Evolutionary conservation across 1,284 basidiomycete species (phyloP).

Genomic region (Heterobasidion irregulare): DNA sequence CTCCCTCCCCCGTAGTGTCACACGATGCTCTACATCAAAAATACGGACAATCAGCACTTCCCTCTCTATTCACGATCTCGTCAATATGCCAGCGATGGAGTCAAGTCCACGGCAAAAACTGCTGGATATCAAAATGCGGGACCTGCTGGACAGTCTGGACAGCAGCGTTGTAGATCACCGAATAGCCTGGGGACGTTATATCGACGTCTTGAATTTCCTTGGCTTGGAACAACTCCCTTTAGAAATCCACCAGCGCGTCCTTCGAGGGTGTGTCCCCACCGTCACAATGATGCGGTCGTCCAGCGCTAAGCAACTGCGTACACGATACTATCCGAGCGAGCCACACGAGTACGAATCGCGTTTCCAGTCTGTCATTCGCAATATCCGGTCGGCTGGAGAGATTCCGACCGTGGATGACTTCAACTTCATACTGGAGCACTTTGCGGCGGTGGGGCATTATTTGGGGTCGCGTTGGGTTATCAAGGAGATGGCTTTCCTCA

Average conservation of each 20-base stretch:
- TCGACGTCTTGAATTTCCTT: constrained; percentile 40
- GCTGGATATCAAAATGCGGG: constrained; percentile 15
- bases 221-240: constrained; percentile 44
- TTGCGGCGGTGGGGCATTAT: constrained; percentile 63
- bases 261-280: constrained; percentile 52
- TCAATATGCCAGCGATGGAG: not conserved
- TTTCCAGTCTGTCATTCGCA: constrained; percentile 54
- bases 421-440: constrained; percentile 63
- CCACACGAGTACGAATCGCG: constrained; percentile 53
- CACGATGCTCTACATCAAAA: constrained; percentile 1
- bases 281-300: constrained; percentile 34
- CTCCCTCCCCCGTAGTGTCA: not conserved
- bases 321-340: constrained; percentile 18
- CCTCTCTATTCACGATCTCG: not conserved
- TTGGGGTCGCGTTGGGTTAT: constrained; percentile 50
- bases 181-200: constrained; percentile 53
- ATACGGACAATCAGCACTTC: not conserved
- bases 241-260: constrained; percentile 56
- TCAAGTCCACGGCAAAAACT: constrained; percentile 8
- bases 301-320: constrained; percentile 29
- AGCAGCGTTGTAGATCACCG: constrained; percentile 25
- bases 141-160: constrained; percentile 17
- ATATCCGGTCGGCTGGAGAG: constrained; percentile 48
- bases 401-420: constrained; percentile 56
- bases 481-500: constrained; percentile 40